These are phyloP conservation scores for Penicillium sp. DNA, from an alignment of 2,329 filamentous ascomycete species.

Conservation along the genomic window DNA sequence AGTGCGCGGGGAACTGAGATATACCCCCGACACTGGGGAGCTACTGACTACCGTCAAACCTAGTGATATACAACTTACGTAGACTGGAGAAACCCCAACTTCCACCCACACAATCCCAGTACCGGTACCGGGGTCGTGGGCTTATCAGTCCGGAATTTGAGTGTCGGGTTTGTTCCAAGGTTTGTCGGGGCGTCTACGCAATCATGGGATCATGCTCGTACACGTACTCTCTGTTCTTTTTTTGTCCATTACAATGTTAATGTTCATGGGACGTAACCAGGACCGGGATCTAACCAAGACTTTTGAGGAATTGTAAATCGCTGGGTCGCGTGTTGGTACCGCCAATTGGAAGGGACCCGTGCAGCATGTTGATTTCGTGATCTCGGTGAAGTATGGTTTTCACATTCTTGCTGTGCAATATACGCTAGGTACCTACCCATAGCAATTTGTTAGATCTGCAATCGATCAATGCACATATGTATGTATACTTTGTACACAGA, in stretches of 20 bases:
- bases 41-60: neutral
- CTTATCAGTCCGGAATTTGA: conserved; percentile 1
- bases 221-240: neutral
- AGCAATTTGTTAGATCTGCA: neutral
- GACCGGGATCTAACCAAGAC: too few relatives aligned
- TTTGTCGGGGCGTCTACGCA: neutral
- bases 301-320: neutral
- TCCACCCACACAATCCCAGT: neutral
- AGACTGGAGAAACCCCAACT: neutral
- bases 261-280: neutral
- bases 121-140: neutral
- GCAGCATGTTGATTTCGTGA: neutral
- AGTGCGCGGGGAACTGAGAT: neutral
- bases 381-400: neutral
- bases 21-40: neutral
- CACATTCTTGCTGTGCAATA: neutral
- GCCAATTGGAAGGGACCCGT: neutral
- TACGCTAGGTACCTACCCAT: neutral
- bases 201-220: conserved; percentile 6
- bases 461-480: neutral
- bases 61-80: neutral
- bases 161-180: neutral
- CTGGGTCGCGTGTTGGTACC: neutral
- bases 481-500: neutral
- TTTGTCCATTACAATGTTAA: neutral